Conservation (phyloP, 257 asterid species). For the Gentiana macrophylla region DNA sequence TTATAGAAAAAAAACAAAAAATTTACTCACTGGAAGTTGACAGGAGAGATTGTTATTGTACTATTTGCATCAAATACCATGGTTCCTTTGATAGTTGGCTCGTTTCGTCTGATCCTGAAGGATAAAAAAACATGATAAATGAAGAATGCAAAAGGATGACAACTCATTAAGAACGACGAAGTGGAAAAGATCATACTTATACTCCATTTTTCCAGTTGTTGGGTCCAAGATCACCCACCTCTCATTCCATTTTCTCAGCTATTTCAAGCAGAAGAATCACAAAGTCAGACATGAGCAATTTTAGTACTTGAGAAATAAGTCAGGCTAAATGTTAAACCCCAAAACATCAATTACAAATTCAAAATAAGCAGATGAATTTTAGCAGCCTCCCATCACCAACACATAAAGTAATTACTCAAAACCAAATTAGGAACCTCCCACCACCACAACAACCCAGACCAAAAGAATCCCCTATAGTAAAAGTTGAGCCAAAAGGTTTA, state of each 20-base stretch:
- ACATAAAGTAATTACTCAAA: no score
- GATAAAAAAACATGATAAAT: constrained; percentile 13
- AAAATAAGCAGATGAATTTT: no score
- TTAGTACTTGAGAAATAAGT: no score
- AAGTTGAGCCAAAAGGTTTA: no score
- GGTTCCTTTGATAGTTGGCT: constrained; percentile 80
- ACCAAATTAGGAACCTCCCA: no score
- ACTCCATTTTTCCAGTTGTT: constrained; percentile 97
- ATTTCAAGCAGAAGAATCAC: constrained; percentile 16
- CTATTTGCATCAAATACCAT: constrained; percentile 85
- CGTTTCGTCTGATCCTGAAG: constrained; percentile 76
- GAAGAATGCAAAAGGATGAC: background rate
- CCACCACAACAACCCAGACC: no score
- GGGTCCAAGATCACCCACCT: constrained; percentile 99
- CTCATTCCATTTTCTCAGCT: constrained; percentile 97
- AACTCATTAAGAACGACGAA: background rate
- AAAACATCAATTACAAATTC: no score
- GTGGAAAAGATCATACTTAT: constrained; percentile 52
- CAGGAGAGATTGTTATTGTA: constrained; percentile 86
- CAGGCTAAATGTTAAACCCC: no score
- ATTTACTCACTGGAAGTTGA: constrained; percentile 84
- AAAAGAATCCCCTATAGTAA: no score
- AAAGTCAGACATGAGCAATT: constrained; percentile 3
- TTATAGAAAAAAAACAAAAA: background rate
- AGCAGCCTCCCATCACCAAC: no score